These are phyloP conservation scores for Parasitella parasitica DNA, from an alignment of 371 early-diverging fungal species.

Conservation along the genomic window DNA sequence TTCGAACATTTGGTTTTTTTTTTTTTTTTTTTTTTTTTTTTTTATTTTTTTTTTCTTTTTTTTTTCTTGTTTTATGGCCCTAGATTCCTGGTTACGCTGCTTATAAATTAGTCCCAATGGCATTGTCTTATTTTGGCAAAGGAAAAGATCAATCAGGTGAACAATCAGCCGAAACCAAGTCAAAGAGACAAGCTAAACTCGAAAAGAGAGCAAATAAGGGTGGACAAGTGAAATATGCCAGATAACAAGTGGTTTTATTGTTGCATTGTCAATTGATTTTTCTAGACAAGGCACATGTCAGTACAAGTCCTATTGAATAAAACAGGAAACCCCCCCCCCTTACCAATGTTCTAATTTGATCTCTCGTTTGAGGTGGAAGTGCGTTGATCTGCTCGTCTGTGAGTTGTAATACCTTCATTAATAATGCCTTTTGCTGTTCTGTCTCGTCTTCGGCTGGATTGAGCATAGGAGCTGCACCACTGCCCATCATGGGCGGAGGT, in stretches of 20 bases:
- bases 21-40: conserved; percentile 1
- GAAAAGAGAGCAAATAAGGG: conserved; percentile 58
- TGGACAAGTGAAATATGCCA: conserved; percentile 43
- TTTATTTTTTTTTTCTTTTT: not conserved
- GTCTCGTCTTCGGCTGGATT: conserved; percentile 27
- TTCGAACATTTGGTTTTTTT: not conserved
- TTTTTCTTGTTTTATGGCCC: no score
- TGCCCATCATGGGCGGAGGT: conserved; percentile 20
- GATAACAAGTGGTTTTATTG: conserved; percentile 13
- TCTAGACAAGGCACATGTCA: no score
- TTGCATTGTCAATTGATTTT: conserved; percentile 35
- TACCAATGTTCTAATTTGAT: conserved; percentile 57
- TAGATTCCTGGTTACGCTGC: conserved; percentile 68
- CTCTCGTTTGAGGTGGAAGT: conserved; percentile 53
- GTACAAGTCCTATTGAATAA: no score
- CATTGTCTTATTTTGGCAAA: conserved; percentile 50
- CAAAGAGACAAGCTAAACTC: conserved; percentile 64
- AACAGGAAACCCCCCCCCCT: no score
- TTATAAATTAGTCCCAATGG: conserved; percentile 58
- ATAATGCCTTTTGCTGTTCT: conserved; percentile 49
- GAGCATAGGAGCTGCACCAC: conserved; percentile 4
- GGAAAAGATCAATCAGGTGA: conserved; percentile 15
- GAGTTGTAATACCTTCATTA: conserved; percentile 55
- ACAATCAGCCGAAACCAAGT: conserved; percentile 31
- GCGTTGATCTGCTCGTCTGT: conserved; percentile 56